Conservation (phyloP, 208 protist genomes). For the Acanthamoeba comandoni region DNA sequence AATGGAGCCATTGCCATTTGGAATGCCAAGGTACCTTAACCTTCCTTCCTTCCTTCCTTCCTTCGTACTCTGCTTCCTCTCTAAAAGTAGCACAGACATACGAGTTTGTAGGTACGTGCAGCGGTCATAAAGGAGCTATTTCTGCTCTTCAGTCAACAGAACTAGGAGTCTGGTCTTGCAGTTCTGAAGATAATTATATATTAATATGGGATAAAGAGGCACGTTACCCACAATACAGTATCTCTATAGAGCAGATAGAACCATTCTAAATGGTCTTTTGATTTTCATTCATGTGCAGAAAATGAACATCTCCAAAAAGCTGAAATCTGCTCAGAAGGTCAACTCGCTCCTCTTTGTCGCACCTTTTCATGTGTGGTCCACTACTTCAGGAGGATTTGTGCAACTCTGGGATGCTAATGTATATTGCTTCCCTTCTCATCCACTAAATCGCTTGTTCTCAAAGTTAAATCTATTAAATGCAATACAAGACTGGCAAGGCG, state of each 20-base stretch:
- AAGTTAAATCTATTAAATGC: neutral
- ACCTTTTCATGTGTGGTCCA: constrained; percentile 69
- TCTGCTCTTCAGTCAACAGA: constrained; percentile 23
- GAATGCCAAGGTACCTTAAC: constrained; percentile 55
- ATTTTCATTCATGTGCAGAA: constrained; percentile 1
- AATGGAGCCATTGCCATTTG: constrained; percentile 31
- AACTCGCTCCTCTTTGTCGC: constrained; percentile 51
- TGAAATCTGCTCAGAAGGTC: constrained; percentile 1
- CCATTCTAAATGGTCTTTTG: neutral
- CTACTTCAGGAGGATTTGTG: constrained; percentile 27
- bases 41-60: constrained; percentile 14
- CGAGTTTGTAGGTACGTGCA: neutral
- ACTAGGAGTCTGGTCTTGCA: constrained; percentile 37
- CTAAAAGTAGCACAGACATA: neutral
- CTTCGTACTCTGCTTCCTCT: neutral
- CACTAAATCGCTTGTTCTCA: neutral
- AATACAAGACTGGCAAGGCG: constrained; percentile 3
- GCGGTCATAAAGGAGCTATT: constrained; percentile 30
- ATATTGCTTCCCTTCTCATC: neutral
- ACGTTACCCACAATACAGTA: neutral
- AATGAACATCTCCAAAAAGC: constrained; percentile 47
- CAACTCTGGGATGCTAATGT: constrained; percentile 61
- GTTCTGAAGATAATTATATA: constrained; percentile 39
- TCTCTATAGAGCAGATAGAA: neutral
- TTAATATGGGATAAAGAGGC: constrained; percentile 44